These are phyloP conservation scores for Dorcoceras hygrometricum DNA, from an alignment of 257 asterid species.

Conservation along the genomic window DNA sequence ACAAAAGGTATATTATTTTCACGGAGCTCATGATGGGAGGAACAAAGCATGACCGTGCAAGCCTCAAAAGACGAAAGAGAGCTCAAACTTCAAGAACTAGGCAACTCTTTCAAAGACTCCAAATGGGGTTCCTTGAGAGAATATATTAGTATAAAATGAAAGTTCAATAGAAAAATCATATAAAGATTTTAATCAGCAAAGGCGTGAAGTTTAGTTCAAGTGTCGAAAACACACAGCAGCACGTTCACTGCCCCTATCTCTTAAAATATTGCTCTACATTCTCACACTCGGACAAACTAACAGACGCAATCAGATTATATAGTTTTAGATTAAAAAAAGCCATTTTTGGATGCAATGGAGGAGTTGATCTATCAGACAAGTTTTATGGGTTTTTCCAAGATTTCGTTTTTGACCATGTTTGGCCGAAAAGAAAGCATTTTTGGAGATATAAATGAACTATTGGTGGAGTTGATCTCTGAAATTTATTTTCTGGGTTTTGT, in stretches of 20 bases:
- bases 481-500: slow-evolving; percentile 23
- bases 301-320: slow-evolving; percentile 8
- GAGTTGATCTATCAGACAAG: slow-evolving; percentile 25
- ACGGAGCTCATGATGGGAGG: slow-evolving; percentile 43
- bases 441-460: neutral
- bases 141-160: slow-evolving; percentile 22
- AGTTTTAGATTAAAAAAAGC: slow-evolving; percentile 6
- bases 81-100: slow-evolving; percentile 46
- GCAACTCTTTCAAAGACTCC: slow-evolving; percentile 24
- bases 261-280: slow-evolving; percentile 30
- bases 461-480: slow-evolving; percentile 22
- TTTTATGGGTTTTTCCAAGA: slow-evolving; percentile 14
- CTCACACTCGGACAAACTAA: slow-evolving; percentile 33
- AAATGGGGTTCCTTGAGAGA: slow-evolving; percentile 15
- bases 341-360: slow-evolving; percentile 27
- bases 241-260: slow-evolving; percentile 48
- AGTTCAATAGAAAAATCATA: slow-evolving; percentile 29
- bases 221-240: slow-evolving; percentile 54
- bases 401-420: neutral
- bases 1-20: slow-evolving; percentile 15
- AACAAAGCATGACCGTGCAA: slow-evolving; percentile 65
- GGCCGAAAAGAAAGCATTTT: neutral
- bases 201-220: slow-evolving; percentile 44
- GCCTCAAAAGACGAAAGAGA: slow-evolving; percentile 63
- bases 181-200: slow-evolving; percentile 33